Percentiles rank a stretch among this genome's conserved stretches.
Conservation (phyloP, 169 alveolate species). For the Cryptosporidium xiaoi region DNA sequence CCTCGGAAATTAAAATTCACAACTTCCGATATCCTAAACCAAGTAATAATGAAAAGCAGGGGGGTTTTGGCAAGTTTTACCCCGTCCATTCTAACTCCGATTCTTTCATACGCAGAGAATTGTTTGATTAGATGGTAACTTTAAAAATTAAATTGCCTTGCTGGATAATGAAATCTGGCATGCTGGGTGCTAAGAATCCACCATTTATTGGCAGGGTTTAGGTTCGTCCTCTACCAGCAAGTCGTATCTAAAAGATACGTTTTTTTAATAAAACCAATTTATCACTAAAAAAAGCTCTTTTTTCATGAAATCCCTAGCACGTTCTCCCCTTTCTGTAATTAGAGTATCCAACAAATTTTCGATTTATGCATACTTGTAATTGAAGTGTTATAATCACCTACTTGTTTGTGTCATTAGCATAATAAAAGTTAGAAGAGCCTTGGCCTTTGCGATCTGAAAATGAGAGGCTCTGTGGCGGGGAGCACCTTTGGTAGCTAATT, state of each 20-base stretch:
- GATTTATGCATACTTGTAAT: no score
- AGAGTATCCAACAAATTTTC: no score
- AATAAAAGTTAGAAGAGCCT: no score
- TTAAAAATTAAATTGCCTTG: slow-evolving; percentile 36
- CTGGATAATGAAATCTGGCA: slow-evolving; percentile 1
- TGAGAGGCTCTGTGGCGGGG: no score
- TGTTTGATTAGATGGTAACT: neutral
- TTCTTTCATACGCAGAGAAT: neutral
- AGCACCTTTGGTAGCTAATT: no score
- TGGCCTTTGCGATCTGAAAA: no score
- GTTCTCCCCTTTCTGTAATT: no score
- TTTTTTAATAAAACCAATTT: slow-evolving; percentile 65
- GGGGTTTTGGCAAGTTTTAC: slow-evolving; percentile 73
- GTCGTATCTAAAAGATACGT: slow-evolving; percentile 74
- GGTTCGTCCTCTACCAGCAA: slow-evolving; percentile 77
- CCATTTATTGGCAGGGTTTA: slow-evolving; percentile 69
- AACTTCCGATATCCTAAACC: slow-evolving; percentile 74
- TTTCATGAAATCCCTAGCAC: no score
- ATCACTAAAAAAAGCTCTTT: slow-evolving; percentile 5
- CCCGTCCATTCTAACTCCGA: slow-evolving; percentile 7
- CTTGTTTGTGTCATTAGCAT: no score
- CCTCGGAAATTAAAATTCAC: slow-evolving; percentile 6
- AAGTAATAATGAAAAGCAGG: neutral
- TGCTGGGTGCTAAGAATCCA: slow-evolving; percentile 74
- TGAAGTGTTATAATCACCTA: no score